These are phyloP conservation scores for Akanthomyces dipterigenus DNA, from an alignment of 2,329 filamentous ascomycete genomes.

Conservation along the genomic window DNA sequence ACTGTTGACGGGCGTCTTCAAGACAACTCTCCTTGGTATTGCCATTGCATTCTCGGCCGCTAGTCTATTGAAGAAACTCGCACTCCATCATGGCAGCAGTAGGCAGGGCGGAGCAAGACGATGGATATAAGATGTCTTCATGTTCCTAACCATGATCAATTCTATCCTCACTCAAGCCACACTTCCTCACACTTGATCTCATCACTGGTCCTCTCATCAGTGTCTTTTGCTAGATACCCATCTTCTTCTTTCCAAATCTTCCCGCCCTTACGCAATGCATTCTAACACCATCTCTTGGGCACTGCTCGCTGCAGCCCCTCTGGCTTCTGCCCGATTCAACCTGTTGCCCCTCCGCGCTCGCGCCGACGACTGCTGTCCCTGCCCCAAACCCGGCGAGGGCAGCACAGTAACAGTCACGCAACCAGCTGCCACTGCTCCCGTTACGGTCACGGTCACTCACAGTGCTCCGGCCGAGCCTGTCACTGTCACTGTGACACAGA, in stretches of 20 bases:
- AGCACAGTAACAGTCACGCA: conserved; percentile 20
- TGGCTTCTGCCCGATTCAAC: conserved; percentile 22
- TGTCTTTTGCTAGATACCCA: neutral
- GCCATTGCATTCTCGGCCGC: conserved; percentile 13
- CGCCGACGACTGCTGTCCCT: conserved; percentile 25
- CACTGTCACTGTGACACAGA: conserved; percentile 18
- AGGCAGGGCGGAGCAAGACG: neutral
- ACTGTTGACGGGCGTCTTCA: neutral
- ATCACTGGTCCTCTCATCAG: neutral
- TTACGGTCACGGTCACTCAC: conserved; percentile 6
- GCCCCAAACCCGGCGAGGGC: conserved; percentile 15
- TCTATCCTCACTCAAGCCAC: neutral
- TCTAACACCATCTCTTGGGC: conserved; percentile 19
- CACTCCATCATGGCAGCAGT: neutral
- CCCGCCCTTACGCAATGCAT: conserved; percentile 18
- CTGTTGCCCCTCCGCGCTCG: conserved; percentile 16
- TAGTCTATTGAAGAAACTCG: neutral
- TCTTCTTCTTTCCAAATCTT: neutral
- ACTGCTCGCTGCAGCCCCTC: conserved; percentile 20
- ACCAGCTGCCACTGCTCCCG: neutral
- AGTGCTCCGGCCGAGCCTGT: conserved; percentile 10
- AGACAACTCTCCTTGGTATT: conserved; percentile 12
- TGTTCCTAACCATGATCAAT: neutral
- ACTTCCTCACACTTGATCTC: neutral
- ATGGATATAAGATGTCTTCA: neutral